Base-by-base conservation (phyloP, 805 yeast species). In the Lipomyces orientalis region DNA sequence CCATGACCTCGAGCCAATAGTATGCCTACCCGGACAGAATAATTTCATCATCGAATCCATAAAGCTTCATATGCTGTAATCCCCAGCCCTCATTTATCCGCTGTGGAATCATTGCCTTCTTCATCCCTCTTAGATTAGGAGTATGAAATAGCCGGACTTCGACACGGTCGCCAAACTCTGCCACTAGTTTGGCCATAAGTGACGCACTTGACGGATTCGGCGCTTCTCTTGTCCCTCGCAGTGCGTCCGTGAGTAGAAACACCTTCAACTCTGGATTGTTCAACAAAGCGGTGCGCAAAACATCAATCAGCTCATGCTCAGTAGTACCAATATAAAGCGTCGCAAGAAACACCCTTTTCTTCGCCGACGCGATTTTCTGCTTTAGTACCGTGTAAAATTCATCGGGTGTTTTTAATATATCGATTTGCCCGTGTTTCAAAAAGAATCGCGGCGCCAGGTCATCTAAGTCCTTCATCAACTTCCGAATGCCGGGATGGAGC, bases 61-160 rank as follows among this genome's bases (percentile, higher is more conserved):
- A 95, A 35, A 95, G 84, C 77, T 95, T 95, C 98, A 95, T 95
- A 76, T 95, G 99, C 78, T 95, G 99, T 61, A 95, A 83, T 0
- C 99, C 99, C 73, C 85, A 82, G 2, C 96, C 93, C 79, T 95
- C 99, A 78, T 93, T 93, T 70, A 94, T 82, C 70, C 99, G 84
- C 67, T 85, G 88, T 0, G 99, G 99, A 2, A 92, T 83, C 56
- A 90, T 58, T 8, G 79, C 72, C 75, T 88, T 87, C 65, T 86
- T 84, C 67, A 91, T 75, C 0, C 97, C 97, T 52, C 84, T 80
- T 72, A 91, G 83, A 70, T 89, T 88, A 0, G 99, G 99, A 0
- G 99, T 94, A 73, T 90, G 96, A 78, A 91, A 95, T 83, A 93
- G 84, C 73, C 97, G 81, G 59, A 93, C 80, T 73, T 90, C 91